Conservation (phyloP, 208 protist genomes). For the Blechomonas ayalai region DNA sequence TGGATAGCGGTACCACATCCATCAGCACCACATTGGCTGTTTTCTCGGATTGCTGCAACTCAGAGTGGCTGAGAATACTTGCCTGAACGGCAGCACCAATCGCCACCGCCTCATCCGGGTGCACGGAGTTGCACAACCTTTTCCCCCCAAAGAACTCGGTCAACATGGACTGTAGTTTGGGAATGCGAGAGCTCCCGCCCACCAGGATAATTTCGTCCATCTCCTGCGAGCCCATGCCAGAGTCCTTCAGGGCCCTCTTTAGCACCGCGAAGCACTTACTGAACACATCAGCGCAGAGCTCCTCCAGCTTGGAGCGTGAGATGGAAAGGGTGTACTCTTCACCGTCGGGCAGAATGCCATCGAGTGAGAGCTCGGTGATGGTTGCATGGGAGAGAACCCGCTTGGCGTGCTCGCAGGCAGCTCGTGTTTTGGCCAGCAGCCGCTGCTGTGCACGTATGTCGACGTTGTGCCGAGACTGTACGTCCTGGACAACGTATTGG, state of each 20-base stretch:
- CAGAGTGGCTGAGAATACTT: conserved; percentile 79
- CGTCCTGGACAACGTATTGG: conserved; percentile 90
- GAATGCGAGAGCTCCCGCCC: conserved; percentile 96
- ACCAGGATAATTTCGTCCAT: conserved; percentile 93
- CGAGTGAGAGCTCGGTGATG: conserved; percentile 92
- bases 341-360: conserved; percentile 90
- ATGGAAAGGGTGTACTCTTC: conserved; percentile 94
- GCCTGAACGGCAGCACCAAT: conserved; percentile 99
- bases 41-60: conserved; percentile 48
- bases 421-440: conserved; percentile 41
- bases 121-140: conserved; percentile 91
- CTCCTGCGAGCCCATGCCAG: conserved; percentile 64
- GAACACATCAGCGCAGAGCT: conserved; percentile 88
- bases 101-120: conserved; percentile 98
- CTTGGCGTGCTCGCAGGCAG: conserved; percentile 93
- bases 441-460: conserved; percentile 29
- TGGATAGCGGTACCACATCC: conserved; percentile 94
- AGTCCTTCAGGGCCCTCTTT: conserved; percentile 83
- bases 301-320: conserved; percentile 97
- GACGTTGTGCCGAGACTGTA: conserved; percentile 89
- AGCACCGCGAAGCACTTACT: conserved; percentile 66
- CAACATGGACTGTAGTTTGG: conserved; percentile 91
- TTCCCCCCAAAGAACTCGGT: conserved; percentile 55
- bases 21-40: conserved; percentile 95
- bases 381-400: conserved; percentile 91